Evolutionary conservation across 2,329 filamentous ascomycete genomes (phyloP).

Genomic region (Fusarium sp.): DNA sequence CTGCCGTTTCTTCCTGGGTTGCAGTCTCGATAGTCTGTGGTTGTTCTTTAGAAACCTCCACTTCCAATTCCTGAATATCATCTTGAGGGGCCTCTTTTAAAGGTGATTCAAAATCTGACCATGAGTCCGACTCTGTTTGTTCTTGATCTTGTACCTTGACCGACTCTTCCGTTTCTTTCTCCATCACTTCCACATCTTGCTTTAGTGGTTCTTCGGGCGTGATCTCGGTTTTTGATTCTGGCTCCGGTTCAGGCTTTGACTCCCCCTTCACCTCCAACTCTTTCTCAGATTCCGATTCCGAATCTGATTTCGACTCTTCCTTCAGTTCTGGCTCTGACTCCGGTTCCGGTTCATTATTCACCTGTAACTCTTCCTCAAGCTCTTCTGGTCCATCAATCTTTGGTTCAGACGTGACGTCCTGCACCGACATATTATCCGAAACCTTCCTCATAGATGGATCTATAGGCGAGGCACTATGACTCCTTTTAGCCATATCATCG

Average conservation of each 20-base stretch:
- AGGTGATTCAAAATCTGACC: slow-evolving; percentile 36
- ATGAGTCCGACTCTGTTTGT: slow-evolving; percentile 24
- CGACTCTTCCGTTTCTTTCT: neutral
- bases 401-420: neutral
- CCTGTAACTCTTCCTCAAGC: neutral
- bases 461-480: slow-evolving; percentile 32
- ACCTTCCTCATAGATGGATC: slow-evolving; percentile 32
- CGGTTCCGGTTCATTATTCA: neutral
- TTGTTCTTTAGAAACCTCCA: neutral
- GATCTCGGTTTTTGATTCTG: neutral
- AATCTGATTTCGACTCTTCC: neutral
- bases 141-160: neutral
- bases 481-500: slow-evolving; percentile 56
- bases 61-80: neutral
- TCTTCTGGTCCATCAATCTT: neutral
- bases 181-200: neutral
- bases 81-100: slow-evolving; percentile 8
- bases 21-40: neutral
- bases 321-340: neutral
- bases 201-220: neutral
- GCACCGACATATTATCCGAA: slow-evolving; percentile 9
- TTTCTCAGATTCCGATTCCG: neutral
- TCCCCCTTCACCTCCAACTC: neutral
- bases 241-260: neutral
- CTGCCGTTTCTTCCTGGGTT: neutral